A percentile compares a stretch with the other conserved stretches of the same genome.
Conservation (phyloP, 331 rosid genomes). For the Prunus yedoensis region DNA sequence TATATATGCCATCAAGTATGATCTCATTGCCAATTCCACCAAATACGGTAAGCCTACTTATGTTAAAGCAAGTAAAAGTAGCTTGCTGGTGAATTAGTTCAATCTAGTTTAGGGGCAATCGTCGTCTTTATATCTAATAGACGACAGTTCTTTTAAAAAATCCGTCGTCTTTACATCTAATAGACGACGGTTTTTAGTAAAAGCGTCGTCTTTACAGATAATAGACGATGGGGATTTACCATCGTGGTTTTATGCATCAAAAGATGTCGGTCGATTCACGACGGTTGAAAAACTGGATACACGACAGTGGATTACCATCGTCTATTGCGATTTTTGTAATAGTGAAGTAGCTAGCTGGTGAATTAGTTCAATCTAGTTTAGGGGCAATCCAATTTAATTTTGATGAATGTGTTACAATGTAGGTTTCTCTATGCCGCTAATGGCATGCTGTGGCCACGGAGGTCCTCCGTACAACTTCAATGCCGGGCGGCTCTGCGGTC, state of each 20-base stretch:
- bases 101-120: not conserved
- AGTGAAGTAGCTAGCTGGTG: not conserved
- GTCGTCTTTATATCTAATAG: too few relatives aligned
- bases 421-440: slow-evolving; percentile 80
- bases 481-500: slow-evolving; percentile 59
- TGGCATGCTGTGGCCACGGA: slow-evolving; percentile 89
- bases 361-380: not conserved
- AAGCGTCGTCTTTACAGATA: too few relatives aligned
- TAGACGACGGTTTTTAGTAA: too few relatives aligned
- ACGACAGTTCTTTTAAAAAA: too few relatives aligned
- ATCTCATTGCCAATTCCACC: slow-evolving; percentile 65
- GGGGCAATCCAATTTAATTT: not conserved
- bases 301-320: too few relatives aligned
- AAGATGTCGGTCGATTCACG: too few relatives aligned
- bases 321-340: too few relatives aligned
- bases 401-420: not conserved
- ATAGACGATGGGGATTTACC: too few relatives aligned
- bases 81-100: not conserved
- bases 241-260: too few relatives aligned
- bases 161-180: too few relatives aligned
- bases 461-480: slow-evolving; percentile 93
- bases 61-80: not conserved
- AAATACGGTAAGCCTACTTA: slow-evolving; percentile 51
- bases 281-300: too few relatives aligned
- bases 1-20: slow-evolving; percentile 68